Conservation (phyloP, 768 basidiomycete species). For the Hericium coralloides region DNA sequence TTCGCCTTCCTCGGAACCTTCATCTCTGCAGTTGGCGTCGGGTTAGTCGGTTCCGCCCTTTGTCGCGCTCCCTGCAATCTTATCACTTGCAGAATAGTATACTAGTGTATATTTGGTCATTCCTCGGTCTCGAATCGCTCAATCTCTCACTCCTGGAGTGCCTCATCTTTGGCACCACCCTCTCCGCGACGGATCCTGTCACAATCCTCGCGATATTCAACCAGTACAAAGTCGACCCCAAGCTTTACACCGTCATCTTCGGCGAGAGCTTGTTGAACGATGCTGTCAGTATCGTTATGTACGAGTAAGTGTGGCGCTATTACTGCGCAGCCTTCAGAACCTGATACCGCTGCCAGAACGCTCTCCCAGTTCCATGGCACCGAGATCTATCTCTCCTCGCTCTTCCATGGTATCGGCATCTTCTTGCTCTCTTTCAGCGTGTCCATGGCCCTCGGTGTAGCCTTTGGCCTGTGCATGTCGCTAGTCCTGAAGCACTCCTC, state of each 20-base stretch:
- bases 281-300: slow-evolving; percentile 99
- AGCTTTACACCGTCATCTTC: slow-evolving; percentile 94
- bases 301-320: slow-evolving; percentile 66
- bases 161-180: slow-evolving; percentile 90
- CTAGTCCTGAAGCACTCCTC: slow-evolving; percentile 92
- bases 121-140: slow-evolving; percentile 85
- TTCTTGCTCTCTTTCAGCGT: slow-evolving; percentile 93
- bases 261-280: slow-evolving; percentile 96
- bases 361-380: slow-evolving; percentile 85
- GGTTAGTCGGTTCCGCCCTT: slow-evolving; percentile 44
- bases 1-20: slow-evolving; percentile 95
- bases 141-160: slow-evolving; percentile 86
- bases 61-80: slow-evolving; percentile 17
- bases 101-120: slow-evolving; percentile 90
- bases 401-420: slow-evolving; percentile 96
- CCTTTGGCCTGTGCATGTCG: slow-evolving; percentile 86
- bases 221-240: slow-evolving; percentile 97
- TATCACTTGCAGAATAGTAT: slow-evolving; percentile 58
- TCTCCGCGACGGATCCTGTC: slow-evolving; percentile 96
- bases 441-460: slow-evolving; percentile 89
- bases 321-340: not conserved
- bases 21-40: slow-evolving; percentile 91
- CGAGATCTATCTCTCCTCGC: slow-evolving; percentile 76
- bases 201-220: slow-evolving; percentile 98
- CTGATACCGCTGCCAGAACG: slow-evolving; percentile 43